Evolutionary conservation across 2,329 filamentous ascomycete genomes (phyloP).

Genomic region (Claviceps purpurea): DNA sequence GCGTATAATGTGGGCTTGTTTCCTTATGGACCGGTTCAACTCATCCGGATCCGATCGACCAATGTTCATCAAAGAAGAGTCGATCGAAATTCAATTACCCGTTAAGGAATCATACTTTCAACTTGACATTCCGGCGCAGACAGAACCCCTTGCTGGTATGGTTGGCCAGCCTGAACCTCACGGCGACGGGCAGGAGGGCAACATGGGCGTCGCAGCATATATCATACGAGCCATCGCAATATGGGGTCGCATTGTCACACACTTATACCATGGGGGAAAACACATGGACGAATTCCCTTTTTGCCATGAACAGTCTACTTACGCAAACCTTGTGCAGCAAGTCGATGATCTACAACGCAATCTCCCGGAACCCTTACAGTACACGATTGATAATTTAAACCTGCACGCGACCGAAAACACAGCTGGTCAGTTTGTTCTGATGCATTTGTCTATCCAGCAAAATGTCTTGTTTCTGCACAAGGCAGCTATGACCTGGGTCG

Average conservation of each 20-base stretch:
- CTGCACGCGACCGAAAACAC: constrained; percentile 73
- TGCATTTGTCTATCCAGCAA: constrained; percentile 84
- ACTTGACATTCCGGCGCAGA: constrained; percentile 78
- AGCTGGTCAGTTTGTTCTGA: constrained; percentile 81
- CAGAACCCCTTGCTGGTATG: constrained; percentile 66
- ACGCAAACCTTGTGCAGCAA: constrained; percentile 54
- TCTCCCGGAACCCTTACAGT: constrained; percentile 59
- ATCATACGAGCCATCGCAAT: constrained; percentile 73
- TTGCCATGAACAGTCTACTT: constrained; percentile 72
- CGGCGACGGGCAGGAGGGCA: constrained; percentile 55
- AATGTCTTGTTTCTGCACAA: constrained; percentile 82
- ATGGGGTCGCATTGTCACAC: constrained; percentile 83
- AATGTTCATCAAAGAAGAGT: constrained; percentile 80
- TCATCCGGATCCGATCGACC: constrained; percentile 89
- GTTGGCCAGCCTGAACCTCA: constrained; percentile 48
- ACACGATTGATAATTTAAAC: constrained; percentile 69
- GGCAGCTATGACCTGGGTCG: constrained; percentile 64
- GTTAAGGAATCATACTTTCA: constrained; percentile 84
- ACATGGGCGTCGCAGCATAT: constrained; percentile 91
- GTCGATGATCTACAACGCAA: constrained; percentile 55
- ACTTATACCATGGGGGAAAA: constrained; percentile 80
- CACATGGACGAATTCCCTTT: constrained; percentile 63
- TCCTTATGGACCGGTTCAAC: constrained; percentile 94
- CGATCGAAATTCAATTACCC: constrained; percentile 77
- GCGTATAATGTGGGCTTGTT: constrained; percentile 96